Evolutionary conservation across 177 flowering plant species (phyloP).

Genomic region (Tripterygium wilfordii): DNA sequence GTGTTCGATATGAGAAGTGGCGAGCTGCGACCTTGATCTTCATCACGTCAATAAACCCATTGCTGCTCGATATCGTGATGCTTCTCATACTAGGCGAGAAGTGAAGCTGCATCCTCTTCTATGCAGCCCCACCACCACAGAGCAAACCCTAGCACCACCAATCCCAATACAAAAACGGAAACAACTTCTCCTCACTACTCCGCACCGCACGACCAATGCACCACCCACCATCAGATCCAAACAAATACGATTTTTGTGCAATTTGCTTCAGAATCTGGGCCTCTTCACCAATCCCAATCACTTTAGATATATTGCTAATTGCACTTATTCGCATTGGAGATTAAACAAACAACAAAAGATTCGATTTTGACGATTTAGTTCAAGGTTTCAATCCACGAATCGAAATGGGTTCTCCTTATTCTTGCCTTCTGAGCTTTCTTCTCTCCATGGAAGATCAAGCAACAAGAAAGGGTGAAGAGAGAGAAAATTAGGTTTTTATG

Average conservation of each 20-base stretch:
- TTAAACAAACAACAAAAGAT: no score
- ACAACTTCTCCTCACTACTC: no score
- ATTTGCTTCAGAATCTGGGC: no score
- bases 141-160: slow-evolving; percentile 5
- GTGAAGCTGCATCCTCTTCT: slow-evolving; percentile 94
- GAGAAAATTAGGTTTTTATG: slow-evolving; percentile 5
- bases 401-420: no score
- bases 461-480: not conserved
- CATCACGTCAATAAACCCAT: slow-evolving; percentile 91
- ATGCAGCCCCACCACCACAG: slow-evolving; percentile 28
- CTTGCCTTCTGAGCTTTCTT: not conserved
- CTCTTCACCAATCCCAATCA: no score
- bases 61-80: slow-evolving; percentile 84
- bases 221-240: slow-evolving; percentile 37
- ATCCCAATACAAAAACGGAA: slow-evolving; percentile 15
- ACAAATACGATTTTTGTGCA: no score
- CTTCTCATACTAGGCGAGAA: slow-evolving; percentile 99
- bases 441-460: no score
- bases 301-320: no score
- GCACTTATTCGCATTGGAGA: slow-evolving; percentile 34
- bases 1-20: slow-evolving; percentile 80
- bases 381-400: not conserved
- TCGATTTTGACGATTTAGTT: no score
- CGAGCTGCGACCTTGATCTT: slow-evolving; percentile 99
- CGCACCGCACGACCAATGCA: not conserved